Conservation (phyloP, 352 stramenopile species). For the Pythium insidiosum region DNA sequence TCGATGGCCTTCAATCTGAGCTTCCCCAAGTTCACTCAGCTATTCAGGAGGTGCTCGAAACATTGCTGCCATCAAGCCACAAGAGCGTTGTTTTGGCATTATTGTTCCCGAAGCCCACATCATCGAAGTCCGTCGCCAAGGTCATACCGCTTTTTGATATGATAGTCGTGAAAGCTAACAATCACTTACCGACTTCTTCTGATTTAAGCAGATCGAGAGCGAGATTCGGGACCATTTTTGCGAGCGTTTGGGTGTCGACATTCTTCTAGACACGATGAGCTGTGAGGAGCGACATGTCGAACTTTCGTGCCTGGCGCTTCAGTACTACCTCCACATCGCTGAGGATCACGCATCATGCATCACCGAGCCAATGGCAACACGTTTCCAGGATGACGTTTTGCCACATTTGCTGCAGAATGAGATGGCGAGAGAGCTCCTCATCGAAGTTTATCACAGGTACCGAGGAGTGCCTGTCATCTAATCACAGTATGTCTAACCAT, state of each 20-base stretch:
- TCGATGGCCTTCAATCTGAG: slow-evolving; percentile 74
- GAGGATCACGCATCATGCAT: slow-evolving; percentile 39
- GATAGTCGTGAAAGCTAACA: too few species aligned
- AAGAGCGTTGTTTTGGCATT: slow-evolving; percentile 68
- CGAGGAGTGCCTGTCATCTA: neutral
- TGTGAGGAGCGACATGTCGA: slow-evolving; percentile 53
- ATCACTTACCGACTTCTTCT: neutral
- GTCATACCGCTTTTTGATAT: slow-evolving; percentile 11
- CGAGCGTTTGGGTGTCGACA: slow-evolving; percentile 39
- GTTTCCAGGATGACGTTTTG: slow-evolving; percentile 48
- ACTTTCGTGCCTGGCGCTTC: slow-evolving; percentile 60
- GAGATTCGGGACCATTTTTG: slow-evolving; percentile 36
- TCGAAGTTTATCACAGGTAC: slow-evolving; percentile 67
- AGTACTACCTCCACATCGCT: slow-evolving; percentile 79
- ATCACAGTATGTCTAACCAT: neutral
- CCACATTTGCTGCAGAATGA: slow-evolving; percentile 47
- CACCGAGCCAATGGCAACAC: slow-evolving; percentile 20
- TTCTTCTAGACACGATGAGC: slow-evolving; percentile 67
- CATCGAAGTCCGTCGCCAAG: slow-evolving; percentile 52
- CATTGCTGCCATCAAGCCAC: slow-evolving; percentile 58
- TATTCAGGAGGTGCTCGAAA: slow-evolving; percentile 82
- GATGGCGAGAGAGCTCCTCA: slow-evolving; percentile 61
- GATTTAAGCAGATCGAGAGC: slow-evolving; percentile 45
- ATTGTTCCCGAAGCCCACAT: slow-evolving; percentile 48
- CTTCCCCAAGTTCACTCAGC: slow-evolving; percentile 63